Percentiles rank a stretch among this genome's conserved stretches.
Conservation (phyloP, 805 yeast genomes). For the Nakazawaea peltata region DNA sequence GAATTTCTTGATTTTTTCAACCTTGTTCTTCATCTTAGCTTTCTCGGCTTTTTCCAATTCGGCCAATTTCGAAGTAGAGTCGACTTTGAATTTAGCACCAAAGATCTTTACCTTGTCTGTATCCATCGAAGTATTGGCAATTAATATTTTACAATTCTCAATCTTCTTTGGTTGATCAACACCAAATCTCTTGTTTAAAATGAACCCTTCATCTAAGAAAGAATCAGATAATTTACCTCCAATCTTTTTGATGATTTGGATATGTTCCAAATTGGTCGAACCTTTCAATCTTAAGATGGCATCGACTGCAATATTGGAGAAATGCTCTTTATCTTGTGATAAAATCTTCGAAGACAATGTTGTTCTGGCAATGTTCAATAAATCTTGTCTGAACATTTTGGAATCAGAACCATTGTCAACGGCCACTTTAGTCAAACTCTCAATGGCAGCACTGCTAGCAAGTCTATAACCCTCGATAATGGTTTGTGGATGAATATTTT, state of each 20-base stretch:
- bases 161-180: constrained; percentile 86
- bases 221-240: constrained; percentile 93
- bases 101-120: constrained; percentile 96
- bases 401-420: constrained; percentile 58
- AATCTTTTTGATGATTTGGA: constrained; percentile 85
- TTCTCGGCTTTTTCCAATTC: constrained; percentile 92
- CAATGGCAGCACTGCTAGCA: constrained; percentile 78
- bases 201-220: constrained; percentile 92
- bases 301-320: constrained; percentile 86
- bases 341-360: constrained; percentile 89
- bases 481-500: constrained; percentile 95
- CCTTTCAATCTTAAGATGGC: constrained; percentile 86
- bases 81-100: constrained; percentile 97
- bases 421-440: constrained; percentile 70
- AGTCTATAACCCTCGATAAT: constrained; percentile 93
- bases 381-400: constrained; percentile 63
- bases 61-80: constrained; percentile 88
- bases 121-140: constrained; percentile 94
- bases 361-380: constrained; percentile 83
- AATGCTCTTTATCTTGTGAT: constrained; percentile 89
- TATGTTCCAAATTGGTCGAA: constrained; percentile 81
- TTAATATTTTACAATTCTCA: constrained; percentile 75
- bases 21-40: constrained; percentile 84
- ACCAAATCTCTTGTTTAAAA: constrained; percentile 86
- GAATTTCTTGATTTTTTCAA: constrained; percentile 81